A percentile compares a stretch with the other conserved stretches of the same genome.
phyloP scores from a whole-genome alignment of 1,284 basidiomycete genomes.

The Ustilago curta region DNA sequence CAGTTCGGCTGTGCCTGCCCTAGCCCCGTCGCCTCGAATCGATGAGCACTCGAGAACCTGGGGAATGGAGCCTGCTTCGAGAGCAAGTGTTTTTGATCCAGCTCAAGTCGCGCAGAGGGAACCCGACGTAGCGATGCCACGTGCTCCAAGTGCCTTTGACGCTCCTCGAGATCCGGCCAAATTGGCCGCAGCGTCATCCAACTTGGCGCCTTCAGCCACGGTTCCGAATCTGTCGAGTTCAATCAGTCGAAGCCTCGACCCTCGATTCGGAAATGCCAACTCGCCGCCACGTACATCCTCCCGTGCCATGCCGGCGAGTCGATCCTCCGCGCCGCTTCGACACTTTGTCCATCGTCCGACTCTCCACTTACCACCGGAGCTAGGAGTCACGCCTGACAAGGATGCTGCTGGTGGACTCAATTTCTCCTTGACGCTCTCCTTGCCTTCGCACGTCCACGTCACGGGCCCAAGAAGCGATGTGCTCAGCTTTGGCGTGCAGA shows the following conservation, averaged over 20 bases:
- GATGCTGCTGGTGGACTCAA: conserved; percentile 52
- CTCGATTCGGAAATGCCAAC: conserved; percentile 37
- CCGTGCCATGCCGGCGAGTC: conserved; percentile 16
- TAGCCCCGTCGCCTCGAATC: conserved; percentile 42
- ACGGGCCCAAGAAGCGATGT: conserved; percentile 55
- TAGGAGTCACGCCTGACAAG: conserved; percentile 48
- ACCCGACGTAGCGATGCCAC: conserved; percentile 26
- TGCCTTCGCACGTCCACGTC: conserved; percentile 66
- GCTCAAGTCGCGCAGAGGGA: conserved; percentile 6
- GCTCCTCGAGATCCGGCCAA: conserved; percentile 52
- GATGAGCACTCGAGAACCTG: conserved; percentile 16
- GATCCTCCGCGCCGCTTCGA: conserved; percentile 56
- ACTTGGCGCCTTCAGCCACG: conserved; percentile 29
- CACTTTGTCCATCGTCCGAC: conserved; percentile 66
- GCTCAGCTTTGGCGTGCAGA: conserved; percentile 68
- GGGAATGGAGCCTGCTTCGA: neutral
- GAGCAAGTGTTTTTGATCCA: neutral
- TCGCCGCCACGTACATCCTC: conserved; percentile 53
- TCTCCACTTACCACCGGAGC: conserved; percentile 57
- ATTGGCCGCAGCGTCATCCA: conserved; percentile 34
- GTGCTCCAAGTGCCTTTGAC: conserved; percentile 49
- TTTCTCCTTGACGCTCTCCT: conserved; percentile 63
- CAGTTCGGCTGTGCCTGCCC: neutral
- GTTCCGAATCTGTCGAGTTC: conserved; percentile 36
- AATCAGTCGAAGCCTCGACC: conserved; percentile 20